Conservation (phyloP, 2,329 filamentous ascomycete species). For the Colletotrichum neosansevieriae region DNA sequence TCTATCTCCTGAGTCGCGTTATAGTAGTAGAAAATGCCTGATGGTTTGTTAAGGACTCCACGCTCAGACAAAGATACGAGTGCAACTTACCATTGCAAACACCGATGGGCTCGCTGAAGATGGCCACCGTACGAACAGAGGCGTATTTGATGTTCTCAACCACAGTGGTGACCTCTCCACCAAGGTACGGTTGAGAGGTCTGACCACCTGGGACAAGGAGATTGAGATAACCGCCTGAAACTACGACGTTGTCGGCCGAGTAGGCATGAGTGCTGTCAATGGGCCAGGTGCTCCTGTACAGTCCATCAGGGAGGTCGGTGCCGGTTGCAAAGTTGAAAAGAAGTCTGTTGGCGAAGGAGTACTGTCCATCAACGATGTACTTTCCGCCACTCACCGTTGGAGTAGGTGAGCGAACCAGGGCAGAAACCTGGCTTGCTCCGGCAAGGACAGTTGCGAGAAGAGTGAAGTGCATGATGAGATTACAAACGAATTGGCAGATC, state of each 20-base stretch:
- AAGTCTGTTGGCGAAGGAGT: conserved; percentile 43
- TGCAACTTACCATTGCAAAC: conserved; percentile 47
- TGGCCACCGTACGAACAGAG: conserved; percentile 47
- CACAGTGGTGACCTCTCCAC: conserved; percentile 44
- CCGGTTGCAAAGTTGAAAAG: conserved; percentile 42
- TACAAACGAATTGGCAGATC: too few species aligned
- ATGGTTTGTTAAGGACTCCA: background rate
- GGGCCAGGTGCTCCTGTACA: conserved; percentile 44
- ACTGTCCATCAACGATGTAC: conserved; percentile 43
- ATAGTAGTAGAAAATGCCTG: conserved; percentile 49
- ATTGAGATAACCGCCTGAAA: conserved; percentile 47
- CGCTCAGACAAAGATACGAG: rapidly evolving
- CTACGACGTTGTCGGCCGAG: conserved; percentile 39
- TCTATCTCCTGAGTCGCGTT: conserved; percentile 47
- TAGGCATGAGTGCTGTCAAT: conserved; percentile 37
- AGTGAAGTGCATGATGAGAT: conserved; percentile 15
- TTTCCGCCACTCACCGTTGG: conserved; percentile 30
- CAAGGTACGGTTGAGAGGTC: conserved; percentile 43
- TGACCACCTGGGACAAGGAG: conserved; percentile 46
- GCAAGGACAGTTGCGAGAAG: conserved; percentile 4
- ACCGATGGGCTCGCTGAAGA: conserved; percentile 46
- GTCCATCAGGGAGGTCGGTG: conserved; percentile 42
- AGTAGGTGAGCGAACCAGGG: conserved; percentile 21
- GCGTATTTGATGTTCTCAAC: conserved; percentile 47
- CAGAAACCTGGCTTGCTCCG: background rate